Evolutionary conservation across 2,329 filamentous ascomycete species (phyloP).

Genomic region (Aureobasidium sp.): DNA sequence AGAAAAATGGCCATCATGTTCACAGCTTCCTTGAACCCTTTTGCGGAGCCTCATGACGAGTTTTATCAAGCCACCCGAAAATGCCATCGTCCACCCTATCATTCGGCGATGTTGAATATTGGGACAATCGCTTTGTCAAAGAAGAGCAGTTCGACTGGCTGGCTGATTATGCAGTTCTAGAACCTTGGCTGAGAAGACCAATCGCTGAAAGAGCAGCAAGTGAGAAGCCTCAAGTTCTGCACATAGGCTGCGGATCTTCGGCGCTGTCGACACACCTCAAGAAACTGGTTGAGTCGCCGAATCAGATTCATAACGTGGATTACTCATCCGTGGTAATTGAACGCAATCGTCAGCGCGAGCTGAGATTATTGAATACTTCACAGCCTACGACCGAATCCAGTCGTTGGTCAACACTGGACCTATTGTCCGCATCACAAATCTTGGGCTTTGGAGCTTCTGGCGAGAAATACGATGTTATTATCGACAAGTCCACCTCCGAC

Average conservation of each 20-base stretch:
- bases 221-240: not conserved
- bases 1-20: not conserved
- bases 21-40: not conserved
- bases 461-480: not conserved
- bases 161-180: not conserved
- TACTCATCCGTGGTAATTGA: not conserved
- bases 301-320: conserved; percentile 1
- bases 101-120: conserved; percentile 3
- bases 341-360: not conserved
- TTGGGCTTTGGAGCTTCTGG: not conserved
- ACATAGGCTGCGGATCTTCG: conserved; percentile 7
- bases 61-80: not conserved
- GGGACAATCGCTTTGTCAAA: not conserved
- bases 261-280: not conserved
- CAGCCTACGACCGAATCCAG: not conserved
- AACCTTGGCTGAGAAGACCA: no score
- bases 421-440: not conserved
- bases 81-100: not conserved
- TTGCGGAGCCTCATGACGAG: not conserved
- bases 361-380: no score
- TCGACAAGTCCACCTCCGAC: conserved; percentile 6
- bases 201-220: no score
- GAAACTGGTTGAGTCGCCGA: not conserved
- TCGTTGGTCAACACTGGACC: not conserved
- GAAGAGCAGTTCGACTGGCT: conserved; percentile 5